A percentile compares a stretch with the other conserved stretches of the same genome.
Evolutionary conservation across 805 yeast species (phyloP).

Genomic region (Nakazawaea populi): DNA sequence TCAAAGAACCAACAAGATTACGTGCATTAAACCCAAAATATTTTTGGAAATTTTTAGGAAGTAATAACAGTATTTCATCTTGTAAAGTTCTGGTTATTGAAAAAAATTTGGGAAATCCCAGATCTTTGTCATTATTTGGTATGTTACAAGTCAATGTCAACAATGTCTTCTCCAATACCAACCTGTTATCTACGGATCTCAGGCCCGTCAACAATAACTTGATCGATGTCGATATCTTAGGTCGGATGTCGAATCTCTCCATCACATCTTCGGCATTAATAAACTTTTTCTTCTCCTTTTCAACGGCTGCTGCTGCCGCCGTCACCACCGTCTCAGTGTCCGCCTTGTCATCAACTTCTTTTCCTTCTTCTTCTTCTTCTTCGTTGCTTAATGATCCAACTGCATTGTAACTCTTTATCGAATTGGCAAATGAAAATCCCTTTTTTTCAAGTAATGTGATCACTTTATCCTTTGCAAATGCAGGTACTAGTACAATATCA

Average conservation of each 20-base stretch:
- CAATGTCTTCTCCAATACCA: constrained; percentile 37
- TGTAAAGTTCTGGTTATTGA: constrained; percentile 47
- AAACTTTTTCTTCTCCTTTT: background rate
- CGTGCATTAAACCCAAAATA: constrained; percentile 32
- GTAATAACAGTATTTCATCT: constrained; percentile 42
- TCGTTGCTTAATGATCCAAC: background rate
- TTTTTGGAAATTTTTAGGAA: constrained; percentile 34
- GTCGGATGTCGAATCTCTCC: constrained; percentile 29
- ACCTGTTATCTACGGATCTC: constrained; percentile 39
- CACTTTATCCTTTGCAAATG: constrained; percentile 35
- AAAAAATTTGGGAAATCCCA: constrained; percentile 35
- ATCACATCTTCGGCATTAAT: constrained; percentile 20
- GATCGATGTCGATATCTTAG: constrained; percentile 32
- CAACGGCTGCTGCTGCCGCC: background rate
- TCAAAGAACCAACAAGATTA: constrained; percentile 49
- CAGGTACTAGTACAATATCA: constrained; percentile 58
- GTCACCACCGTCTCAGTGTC: background rate
- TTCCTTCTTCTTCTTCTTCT: background rate
- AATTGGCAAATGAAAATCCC: constrained; percentile 38
- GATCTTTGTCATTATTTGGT: constrained; percentile 13
- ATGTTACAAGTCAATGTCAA: constrained; percentile 23
- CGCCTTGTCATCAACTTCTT: background rate
- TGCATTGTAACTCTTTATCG: constrained; percentile 35
- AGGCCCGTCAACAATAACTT: constrained; percentile 54
- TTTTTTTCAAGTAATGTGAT: constrained; percentile 35